Evolutionary conservation across 192 early-diverging fungal species (phyloP).

Genomic region (Linnemannia hyalina): DNA sequence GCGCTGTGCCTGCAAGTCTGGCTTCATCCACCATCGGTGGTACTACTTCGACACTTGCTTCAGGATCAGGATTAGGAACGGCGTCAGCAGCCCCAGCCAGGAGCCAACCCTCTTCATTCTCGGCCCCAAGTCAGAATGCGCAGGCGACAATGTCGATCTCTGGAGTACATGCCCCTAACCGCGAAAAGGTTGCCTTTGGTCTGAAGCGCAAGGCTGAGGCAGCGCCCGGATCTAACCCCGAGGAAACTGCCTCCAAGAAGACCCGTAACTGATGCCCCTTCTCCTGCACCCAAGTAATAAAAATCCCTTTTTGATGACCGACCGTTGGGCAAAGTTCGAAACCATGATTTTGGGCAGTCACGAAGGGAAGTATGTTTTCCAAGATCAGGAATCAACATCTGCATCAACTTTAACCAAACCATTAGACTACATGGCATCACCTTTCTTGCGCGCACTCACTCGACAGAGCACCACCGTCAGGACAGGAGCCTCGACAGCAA

Average conservation of each 20-base stretch:
- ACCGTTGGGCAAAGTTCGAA: neutral
- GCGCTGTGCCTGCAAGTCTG: slow-evolving; percentile 56
- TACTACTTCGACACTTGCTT: slow-evolving; percentile 17
- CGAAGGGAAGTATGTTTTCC: neutral
- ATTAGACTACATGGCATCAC: neutral
- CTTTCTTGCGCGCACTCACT: neutral
- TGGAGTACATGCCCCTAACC: slow-evolving; percentile 60
- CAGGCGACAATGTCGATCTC: slow-evolving; percentile 53
- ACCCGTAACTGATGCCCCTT: neutral
- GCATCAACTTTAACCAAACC: neutral
- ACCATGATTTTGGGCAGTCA: neutral
- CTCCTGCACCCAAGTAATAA: neutral
- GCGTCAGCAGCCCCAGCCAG: slow-evolving; percentile 1
- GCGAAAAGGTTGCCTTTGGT: slow-evolving; percentile 61
- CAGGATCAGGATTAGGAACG: slow-evolving; percentile 25
- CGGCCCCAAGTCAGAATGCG: slow-evolving; percentile 37
- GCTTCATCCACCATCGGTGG: slow-evolving; percentile 23
- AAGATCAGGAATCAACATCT: neutral
- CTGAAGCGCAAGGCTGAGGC: slow-evolving; percentile 61
- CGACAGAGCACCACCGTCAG: neutral
- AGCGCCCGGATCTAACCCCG: slow-evolving; percentile 34
- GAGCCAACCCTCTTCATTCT: slow-evolving; percentile 20
- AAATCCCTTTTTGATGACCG: neutral
- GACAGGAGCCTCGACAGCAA: neutral
- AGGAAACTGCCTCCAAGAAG: slow-evolving; percentile 40